Evolutionary conservation across 192 early-diverging fungal genomes (phyloP), one percentile per base, ranked within the genome.

Genomic region (Radiomyces spectabilis): DNA sequence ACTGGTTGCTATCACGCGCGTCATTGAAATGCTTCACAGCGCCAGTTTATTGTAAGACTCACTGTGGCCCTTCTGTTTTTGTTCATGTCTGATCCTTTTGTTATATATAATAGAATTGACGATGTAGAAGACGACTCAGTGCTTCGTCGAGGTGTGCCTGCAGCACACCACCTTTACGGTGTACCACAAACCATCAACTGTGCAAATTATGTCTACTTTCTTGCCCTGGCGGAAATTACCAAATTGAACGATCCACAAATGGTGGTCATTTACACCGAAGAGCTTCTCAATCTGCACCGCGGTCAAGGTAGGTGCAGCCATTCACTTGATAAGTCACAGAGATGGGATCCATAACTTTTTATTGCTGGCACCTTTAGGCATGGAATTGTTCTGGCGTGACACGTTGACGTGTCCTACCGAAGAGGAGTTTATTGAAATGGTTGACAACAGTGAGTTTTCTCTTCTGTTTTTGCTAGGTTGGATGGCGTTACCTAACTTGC

Each of bases 281-380:
- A 98, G 66, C 59, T 98, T 26, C 37, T 95, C 31, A 80, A 86
- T 48, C 63, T 95, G 49, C 95, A 98, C 63, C 73, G 82, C 21
- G 95, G 95, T 1, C 95, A 98, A 72, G 95, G 95, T 5, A 90
- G n/a, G n/a, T n/a, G n/a, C n/a, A n/a, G n/a, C n/a, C n/a, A n/a
- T n/a, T n/a, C n/a, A n/a, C n/a, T n/a, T n/a, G n/a, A n/a, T n/a
- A n/a, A n/a, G n/a, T n/a, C n/a, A n/a, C n/a, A n/a, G n/a, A n/a
- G n/a, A n/a, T n/a, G n/a, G n/a, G n/a, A n/a, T n/a, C n/a, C n/a
- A n/a, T n/a, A n/a, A n/a, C n/a, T n/a, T n/a, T n/a, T n/a, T n/a
- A n/a, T n/a, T n/a, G n/a, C n/a, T n/a, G n/a, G n/a, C n/a, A n/a
- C n/a, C n/a, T n/a, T n/a, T n/a, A 52, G 96, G 96, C 10, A 91